phyloP scores from a whole-genome alignment of 1,284 basidiomycete genomes.

The Fomitiporia mediterranea region DNA sequence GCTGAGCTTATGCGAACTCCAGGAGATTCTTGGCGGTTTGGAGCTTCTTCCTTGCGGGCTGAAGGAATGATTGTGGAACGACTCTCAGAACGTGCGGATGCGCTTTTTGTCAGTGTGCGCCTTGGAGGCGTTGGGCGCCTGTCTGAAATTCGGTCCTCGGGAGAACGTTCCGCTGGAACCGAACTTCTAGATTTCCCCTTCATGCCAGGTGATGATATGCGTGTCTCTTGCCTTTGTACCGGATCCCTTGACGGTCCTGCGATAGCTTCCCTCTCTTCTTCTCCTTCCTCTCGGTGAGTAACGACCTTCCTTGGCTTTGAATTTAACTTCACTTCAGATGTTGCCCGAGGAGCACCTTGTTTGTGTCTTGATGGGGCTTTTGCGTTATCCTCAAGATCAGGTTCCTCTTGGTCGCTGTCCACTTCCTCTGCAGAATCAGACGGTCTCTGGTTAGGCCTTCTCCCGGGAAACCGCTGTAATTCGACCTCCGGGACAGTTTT shows the following conservation, averaged over 20 bases:
- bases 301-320: neutral
- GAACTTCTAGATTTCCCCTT: neutral
- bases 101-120: neutral
- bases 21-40: neutral
- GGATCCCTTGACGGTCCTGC: neutral
- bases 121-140: slow-evolving; percentile 1
- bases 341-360: neutral
- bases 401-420: neutral
- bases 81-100: neutral
- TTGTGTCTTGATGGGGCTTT: neutral
- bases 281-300: neutral
- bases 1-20: neutral
- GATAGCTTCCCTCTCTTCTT: neutral
- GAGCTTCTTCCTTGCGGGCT: neutral
- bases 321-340: neutral
- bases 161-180: neutral
- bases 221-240: neutral
- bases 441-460: neutral
- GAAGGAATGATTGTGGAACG: neutral
- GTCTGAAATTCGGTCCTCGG: neutral
- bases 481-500: too few relatives aligned
- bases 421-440: neutral
- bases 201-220: neutral
- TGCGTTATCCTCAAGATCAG: neutral
- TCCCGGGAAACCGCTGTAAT: neutral